Percentiles rank a stretch among this genome's conserved stretches.
Evolutionary conservation across 2,329 filamentous ascomycete species (phyloP).

Genomic region (Boeremia lycopersici): DNA sequence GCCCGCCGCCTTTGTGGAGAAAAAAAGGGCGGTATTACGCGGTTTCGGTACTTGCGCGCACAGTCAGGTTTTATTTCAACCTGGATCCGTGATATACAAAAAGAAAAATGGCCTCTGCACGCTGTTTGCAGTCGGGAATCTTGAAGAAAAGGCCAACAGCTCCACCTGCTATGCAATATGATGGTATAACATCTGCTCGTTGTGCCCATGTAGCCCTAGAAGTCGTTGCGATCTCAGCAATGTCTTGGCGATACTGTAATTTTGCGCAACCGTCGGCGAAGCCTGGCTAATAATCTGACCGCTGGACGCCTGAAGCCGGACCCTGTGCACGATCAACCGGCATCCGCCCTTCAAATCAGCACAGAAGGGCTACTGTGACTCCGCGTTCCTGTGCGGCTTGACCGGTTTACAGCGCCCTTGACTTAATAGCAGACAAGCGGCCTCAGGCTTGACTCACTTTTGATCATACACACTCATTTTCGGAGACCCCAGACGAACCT

Average conservation of each 20-base stretch:
- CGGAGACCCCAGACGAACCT: conserved; percentile 25
- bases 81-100: neutral
- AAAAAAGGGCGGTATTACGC: conserved; percentile 15
- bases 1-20: conserved; percentile 12
- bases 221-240: neutral
- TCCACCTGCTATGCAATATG: too few relatives aligned
- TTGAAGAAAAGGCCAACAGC: neutral
- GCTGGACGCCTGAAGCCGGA: conserved; percentile 11
- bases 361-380: conserved; percentile 17
- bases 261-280: neutral
- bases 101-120: too few relatives aligned
- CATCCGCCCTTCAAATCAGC: conserved; percentile 13
- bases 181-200: too few relatives aligned
- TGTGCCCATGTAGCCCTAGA: too few relatives aligned
- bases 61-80: neutral
- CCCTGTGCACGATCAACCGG: conserved; percentile 5
- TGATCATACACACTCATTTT: conserved; percentile 34
- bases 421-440: conserved; percentile 27
- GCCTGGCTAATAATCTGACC: conserved; percentile 6
- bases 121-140: neutral
- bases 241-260: neutral
- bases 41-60: neutral
- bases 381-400: neutral
- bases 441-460: conserved; percentile 42
- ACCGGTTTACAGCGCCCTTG: conserved; percentile 22